phyloP scores from a whole-genome alignment of 2,329 filamentous ascomycete species.

The Diaporthe batatas region DNA sequence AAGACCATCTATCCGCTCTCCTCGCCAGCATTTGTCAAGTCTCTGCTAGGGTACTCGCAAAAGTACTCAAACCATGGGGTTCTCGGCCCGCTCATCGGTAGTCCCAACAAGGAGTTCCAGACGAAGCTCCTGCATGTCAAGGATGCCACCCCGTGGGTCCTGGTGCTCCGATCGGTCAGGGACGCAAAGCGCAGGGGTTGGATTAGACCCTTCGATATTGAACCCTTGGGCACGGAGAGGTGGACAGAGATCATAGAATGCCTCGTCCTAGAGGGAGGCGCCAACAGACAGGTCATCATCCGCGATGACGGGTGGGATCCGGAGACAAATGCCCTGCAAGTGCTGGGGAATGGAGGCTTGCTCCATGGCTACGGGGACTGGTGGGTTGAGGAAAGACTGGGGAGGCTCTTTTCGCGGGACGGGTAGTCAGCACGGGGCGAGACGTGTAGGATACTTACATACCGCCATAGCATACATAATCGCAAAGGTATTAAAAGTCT shows the following conservation, averaged over 20 bases:
- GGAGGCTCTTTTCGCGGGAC: neutral
- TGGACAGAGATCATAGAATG: conserved; percentile 49
- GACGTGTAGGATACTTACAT: no score
- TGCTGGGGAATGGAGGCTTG: conserved; percentile 43
- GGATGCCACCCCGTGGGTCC: conserved; percentile 49
- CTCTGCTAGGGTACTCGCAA: conserved; percentile 44
- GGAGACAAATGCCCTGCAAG: conserved; percentile 47
- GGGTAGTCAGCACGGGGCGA: no score
- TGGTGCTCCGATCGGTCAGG: conserved; percentile 49
- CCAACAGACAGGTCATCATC: conserved; percentile 48
- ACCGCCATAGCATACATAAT: no score
- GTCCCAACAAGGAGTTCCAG: conserved; percentile 44
- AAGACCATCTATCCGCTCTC: conserved; percentile 53
- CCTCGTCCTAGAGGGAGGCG: conserved; percentile 47
- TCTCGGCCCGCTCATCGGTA: conserved; percentile 26
- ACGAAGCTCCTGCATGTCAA: conserved; percentile 40
- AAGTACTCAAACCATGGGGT: conserved; percentile 8
- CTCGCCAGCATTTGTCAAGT: conserved; percentile 41
- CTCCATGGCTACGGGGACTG: conserved; percentile 26
- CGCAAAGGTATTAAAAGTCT: no score
- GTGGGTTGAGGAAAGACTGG: conserved; percentile 27
- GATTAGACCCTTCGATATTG: conserved; percentile 50
- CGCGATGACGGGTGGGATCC: conserved; percentile 50
- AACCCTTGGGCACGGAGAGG: conserved; percentile 47
- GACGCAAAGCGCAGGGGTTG: conserved; percentile 50